These are phyloP conservation scores for Orbilia quercus DNA, from an alignment of 2,329 filamentous ascomycete species.

Conservation along the genomic window DNA sequence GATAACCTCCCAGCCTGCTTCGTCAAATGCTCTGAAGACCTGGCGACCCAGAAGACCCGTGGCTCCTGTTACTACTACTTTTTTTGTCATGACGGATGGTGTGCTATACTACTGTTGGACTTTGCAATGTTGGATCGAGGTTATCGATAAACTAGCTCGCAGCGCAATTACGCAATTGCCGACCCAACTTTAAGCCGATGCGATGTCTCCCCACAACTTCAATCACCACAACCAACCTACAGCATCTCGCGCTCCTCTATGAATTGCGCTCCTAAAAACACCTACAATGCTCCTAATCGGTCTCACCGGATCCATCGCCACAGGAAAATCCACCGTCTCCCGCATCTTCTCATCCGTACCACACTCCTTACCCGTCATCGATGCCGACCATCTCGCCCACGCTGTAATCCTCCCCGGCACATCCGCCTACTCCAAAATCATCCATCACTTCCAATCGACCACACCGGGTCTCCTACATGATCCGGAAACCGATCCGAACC, in stretches of 20 bases:
- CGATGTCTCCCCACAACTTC: not conserved
- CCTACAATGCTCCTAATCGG: constrained; percentile 86
- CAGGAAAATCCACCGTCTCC: constrained; percentile 96
- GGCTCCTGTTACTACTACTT: constrained; percentile 82
- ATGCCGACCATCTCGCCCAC: constrained; percentile 91
- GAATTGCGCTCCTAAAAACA: too few relatives aligned
- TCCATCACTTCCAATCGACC: constrained; percentile 80
- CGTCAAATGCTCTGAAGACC: constrained; percentile 76
- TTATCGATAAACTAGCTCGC: constrained; percentile 17
- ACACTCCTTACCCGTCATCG: constrained; percentile 88
- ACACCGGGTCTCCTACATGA: constrained; percentile 84
- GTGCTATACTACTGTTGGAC: not conserved
- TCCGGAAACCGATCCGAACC: constrained; percentile 36
- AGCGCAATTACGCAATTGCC: constrained; percentile 12
- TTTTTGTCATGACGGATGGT: constrained; percentile 51
- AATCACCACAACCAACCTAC: not conserved
- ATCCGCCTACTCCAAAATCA: constrained; percentile 81
- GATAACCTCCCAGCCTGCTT: constrained; percentile 75
- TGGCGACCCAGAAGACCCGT: constrained; percentile 85
- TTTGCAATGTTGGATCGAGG: not conserved
- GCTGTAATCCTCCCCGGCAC: constrained; percentile 95
- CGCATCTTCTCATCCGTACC: constrained; percentile 80
- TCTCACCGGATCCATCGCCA: constrained; percentile 95
- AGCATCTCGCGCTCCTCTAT: too few relatives aligned
- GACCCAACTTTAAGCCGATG: constrained; percentile 4